Conservation (phyloP, 129 eudicot species). For the Helichrysum umbraculigerum region DNA sequence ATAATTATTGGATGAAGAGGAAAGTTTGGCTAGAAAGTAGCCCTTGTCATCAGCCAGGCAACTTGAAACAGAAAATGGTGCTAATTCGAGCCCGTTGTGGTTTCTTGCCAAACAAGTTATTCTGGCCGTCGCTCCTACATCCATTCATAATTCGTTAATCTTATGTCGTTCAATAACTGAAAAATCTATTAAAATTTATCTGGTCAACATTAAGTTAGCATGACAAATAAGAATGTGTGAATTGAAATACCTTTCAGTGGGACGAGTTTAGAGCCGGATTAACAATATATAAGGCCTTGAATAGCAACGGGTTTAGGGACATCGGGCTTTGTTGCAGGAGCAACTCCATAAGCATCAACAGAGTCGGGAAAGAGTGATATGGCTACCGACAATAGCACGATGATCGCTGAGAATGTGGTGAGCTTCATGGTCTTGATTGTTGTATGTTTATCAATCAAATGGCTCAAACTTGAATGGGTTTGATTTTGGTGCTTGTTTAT, state of each 20-base stretch:
- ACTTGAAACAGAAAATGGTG: conserved; percentile 50
- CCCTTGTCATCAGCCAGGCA: conserved; percentile 53
- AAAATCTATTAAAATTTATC: neutral
- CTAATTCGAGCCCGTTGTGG: conserved; percentile 46
- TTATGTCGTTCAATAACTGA: neutral
- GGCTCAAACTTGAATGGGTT: neutral
- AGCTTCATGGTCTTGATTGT: conserved; percentile 27
- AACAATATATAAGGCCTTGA: conserved; percentile 63
- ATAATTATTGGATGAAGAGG: conserved; percentile 19
- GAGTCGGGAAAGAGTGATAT: neutral
- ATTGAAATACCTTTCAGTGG: conserved; percentile 47
- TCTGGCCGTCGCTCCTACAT: conserved; percentile 46
- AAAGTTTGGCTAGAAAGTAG: conserved; percentile 48
- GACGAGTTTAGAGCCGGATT: conserved; percentile 32
- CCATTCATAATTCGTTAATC: neutral
- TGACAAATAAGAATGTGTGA: neutral
- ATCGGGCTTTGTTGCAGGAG: conserved; percentile 12
- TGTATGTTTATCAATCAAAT: neutral
- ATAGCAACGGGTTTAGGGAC: conserved; percentile 29
- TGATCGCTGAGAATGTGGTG: conserved; percentile 16
- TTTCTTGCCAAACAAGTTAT: conserved; percentile 50
- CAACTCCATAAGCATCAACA: conserved; percentile 17
- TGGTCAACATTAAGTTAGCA: too few relatives aligned
- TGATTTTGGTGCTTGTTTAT: conserved; percentile 15
- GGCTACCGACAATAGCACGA: neutral